Percentiles rank a stretch among this genome's conserved stretches.
Conservation (phyloP, 129 eudicot species). For the Flaveria sonorensis region DNA sequence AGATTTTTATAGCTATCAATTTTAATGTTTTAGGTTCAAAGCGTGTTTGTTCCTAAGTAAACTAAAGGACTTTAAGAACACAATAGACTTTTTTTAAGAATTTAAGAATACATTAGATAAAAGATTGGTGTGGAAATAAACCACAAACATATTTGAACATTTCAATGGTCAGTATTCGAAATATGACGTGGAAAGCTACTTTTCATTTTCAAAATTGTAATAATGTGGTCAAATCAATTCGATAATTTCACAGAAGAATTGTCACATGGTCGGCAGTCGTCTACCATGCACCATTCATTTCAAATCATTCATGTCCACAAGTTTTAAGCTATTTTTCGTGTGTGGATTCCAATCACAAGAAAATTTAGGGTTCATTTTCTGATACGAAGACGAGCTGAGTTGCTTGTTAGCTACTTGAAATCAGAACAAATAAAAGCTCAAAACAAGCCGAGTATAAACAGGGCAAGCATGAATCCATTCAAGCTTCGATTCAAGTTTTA, state of each 20-base stretch:
- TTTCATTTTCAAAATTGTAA: slow-evolving; percentile 2
- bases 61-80: too few species aligned
- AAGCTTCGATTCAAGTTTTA: too few species aligned
- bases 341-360: slow-evolving; percentile 6
- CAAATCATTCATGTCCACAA: slow-evolving; percentile 32
- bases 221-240: slow-evolving; percentile 22
- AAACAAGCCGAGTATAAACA: too few species aligned
- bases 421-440: too few species aligned
- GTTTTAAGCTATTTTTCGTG: not conserved
- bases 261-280: slow-evolving; percentile 40
- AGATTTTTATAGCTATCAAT: too few species aligned
- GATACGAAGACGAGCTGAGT: too few species aligned
- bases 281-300: slow-evolving; percentile 29
- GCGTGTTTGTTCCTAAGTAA: too few species aligned
- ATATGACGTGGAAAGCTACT: slow-evolving; percentile 35
- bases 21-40: too few species aligned
- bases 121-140: not conserved
- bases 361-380: not conserved
- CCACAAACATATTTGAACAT: not conserved
- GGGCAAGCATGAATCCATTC: too few species aligned
- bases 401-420: too few species aligned
- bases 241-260: slow-evolving; percentile 29
- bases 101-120: not conserved
- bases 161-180: slow-evolving; percentile 35
- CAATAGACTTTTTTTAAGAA: too few species aligned